These are phyloP conservation scores for Alnus rubra DNA, from an alignment of 306 rosid species.

Conservation along the genomic window DNA sequence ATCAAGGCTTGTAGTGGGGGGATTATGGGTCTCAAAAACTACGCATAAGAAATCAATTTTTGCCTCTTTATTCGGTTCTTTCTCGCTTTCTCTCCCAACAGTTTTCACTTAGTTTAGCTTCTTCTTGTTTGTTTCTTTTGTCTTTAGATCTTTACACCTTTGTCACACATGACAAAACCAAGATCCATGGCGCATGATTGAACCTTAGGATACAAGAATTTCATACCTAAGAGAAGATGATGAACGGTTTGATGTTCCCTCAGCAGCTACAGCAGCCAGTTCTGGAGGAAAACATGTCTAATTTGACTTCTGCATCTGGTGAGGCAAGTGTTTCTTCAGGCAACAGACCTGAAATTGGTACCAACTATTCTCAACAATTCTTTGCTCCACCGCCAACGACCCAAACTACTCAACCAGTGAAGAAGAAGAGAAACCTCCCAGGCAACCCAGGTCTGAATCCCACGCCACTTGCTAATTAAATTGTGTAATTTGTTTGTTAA, in stretches of 20 bases:
- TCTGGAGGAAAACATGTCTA: constrained; percentile 86
- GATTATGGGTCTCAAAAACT: constrained; percentile 30
- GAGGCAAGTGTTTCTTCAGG: constrained; percentile 92
- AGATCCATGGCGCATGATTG: constrained; percentile 46
- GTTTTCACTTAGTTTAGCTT: constrained; percentile 24
- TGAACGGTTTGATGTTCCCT: constrained; percentile 58
- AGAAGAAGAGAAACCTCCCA: constrained; percentile 92
- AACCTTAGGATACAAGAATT: constrained; percentile 34
- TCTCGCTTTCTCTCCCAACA: constrained; percentile 24
- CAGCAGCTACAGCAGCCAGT: constrained; percentile 42
- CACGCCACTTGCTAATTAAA: neutral
- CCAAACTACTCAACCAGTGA: constrained; percentile 42
- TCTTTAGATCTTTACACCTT: constrained; percentile 44
- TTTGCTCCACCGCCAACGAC: constrained; percentile 43
- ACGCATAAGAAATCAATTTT: constrained; percentile 28
- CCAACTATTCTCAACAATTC: constrained; percentile 46
- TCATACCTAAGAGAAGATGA: constrained; percentile 35
- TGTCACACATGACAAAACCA: constrained; percentile 38
- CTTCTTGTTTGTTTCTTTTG: constrained; percentile 25
- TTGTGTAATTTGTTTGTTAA: neutral
- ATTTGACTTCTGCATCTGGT: constrained; percentile 90
- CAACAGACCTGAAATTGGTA: constrained; percentile 60
- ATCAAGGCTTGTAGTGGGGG: constrained; percentile 34
- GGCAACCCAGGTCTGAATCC: constrained; percentile 84
- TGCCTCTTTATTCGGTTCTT: constrained; percentile 29